Evolutionary conservation across 306 rosid genomes (phyloP).

Genomic region (Gynostemma pentaphyllum): DNA sequence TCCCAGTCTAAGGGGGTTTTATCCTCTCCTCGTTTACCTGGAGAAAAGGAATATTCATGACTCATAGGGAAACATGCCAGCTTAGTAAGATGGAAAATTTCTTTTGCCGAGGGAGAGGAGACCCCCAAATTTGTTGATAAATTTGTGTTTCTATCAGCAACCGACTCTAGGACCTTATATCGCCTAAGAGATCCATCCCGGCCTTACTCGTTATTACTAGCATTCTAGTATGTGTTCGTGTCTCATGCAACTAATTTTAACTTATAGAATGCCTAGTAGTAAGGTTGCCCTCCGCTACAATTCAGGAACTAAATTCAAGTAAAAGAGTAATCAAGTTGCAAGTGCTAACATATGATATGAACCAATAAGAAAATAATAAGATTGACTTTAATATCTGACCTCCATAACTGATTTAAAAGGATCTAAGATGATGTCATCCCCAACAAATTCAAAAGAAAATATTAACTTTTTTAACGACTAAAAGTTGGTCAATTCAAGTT

Average conservation of each 20-base stretch:
- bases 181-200: background rate
- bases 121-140: background rate
- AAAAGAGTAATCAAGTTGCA: background rate
- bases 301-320: background rate
- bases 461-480: background rate
- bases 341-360: too few relatives aligned
- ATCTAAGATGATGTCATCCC: background rate
- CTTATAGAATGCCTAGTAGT: background rate
- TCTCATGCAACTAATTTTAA: background rate
- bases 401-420: background rate
- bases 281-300: background rate
- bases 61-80: background rate
- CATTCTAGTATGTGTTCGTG: background rate
- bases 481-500: background rate
- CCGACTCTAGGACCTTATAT: background rate
- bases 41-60: slow-evolving; percentile 10
- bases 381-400: background rate
- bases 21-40: slow-evolving; percentile 81
- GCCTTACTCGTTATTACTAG: background rate
- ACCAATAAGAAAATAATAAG: background rate
- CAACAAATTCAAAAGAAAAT: background rate
- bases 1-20: slow-evolving; percentile 66
- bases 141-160: background rate
- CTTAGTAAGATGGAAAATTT: background rate
- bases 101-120: background rate